phyloP scores from a whole-genome alignment of 805 yeast species.

The Cyberlindnera veronae region DNA sequence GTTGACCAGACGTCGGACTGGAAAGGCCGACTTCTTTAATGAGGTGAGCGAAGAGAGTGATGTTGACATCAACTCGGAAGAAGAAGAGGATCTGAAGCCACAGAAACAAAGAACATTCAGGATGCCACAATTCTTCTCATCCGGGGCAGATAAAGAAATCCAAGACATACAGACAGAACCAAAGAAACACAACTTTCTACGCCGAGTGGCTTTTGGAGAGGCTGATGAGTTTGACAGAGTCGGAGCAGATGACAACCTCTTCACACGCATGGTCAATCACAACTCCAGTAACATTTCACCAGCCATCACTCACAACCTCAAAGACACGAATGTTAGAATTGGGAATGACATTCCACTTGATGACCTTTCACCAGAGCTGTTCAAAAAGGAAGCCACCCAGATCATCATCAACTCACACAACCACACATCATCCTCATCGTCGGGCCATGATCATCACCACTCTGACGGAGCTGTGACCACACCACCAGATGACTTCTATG shows the following conservation, averaged over 20 bases:
- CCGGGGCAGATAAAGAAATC: background rate
- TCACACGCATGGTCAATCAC: conserved; percentile 29
- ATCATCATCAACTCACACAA: conserved; percentile 35
- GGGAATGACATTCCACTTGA: background rate
- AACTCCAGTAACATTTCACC: conserved; percentile 24
- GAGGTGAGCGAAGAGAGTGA: conserved; percentile 21
- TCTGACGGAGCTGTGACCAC: conserved; percentile 19
- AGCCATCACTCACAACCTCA: conserved; percentile 3
- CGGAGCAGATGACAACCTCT: conserved; percentile 25
- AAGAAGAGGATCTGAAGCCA: background rate
- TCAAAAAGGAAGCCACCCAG: conserved; percentile 50
- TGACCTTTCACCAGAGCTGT: conserved; percentile 30
- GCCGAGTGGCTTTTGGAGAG: conserved; percentile 21
- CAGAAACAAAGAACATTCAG: no score
- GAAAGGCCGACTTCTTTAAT: conserved; percentile 18
- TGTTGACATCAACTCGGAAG: conserved; percentile 18
- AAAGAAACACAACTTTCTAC: conserved; percentile 13
- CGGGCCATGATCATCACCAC: no score
- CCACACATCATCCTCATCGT: background rate
- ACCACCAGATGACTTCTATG: conserved; percentile 16
- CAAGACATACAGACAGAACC: background rate
- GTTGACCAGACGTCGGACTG: conserved; percentile 14
- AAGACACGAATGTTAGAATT: background rate
- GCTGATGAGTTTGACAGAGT: conserved; percentile 25
- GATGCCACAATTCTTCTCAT: no score